phyloP scores from a whole-genome alignment of 2,329 filamentous ascomycete genomes.

The Fusarium brevicatenulatum region DNA sequence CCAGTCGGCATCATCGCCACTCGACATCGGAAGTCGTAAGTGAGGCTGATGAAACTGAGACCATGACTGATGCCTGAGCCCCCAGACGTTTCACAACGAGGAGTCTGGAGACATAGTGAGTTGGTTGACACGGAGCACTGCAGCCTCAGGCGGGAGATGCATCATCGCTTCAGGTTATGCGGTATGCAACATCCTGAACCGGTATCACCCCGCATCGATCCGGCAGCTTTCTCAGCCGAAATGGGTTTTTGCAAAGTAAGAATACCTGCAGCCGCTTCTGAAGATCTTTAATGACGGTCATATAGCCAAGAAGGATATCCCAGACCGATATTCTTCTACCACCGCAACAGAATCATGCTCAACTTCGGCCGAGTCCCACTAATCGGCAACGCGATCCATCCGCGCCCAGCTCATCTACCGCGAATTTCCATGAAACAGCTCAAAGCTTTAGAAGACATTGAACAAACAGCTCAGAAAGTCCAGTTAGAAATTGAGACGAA shows the following conservation, averaged over 20 bases:
- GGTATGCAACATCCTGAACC: slow-evolving; percentile 75
- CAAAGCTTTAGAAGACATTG: slow-evolving; percentile 66
- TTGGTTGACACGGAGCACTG: slow-evolving; percentile 70
- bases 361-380: slow-evolving; percentile 68
- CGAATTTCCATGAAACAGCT: slow-evolving; percentile 59
- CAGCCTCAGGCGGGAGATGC: slow-evolving; percentile 71
- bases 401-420: slow-evolving; percentile 60
- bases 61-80: rapidly evolving
- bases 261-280: background rate
- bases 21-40: slow-evolving; percentile 66
- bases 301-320: slow-evolving; percentile 49
- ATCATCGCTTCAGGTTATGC: slow-evolving; percentile 72
- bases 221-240: slow-evolving; percentile 67
- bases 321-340: slow-evolving; percentile 64
- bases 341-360: slow-evolving; percentile 61
- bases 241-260: slow-evolving; percentile 73
- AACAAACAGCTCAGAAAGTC: slow-evolving; percentile 61
- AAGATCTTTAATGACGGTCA: rapidly evolving
- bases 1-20: slow-evolving; percentile 66
- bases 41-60: background rate
- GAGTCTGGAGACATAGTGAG: slow-evolving; percentile 72
- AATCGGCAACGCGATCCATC: slow-evolving; percentile 62
- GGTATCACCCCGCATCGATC: slow-evolving; percentile 62
- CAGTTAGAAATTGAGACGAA: slow-evolving; percentile 64
- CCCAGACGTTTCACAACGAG: slow-evolving; percentile 75